Evolutionary conservation across 208 protist species (phyloP).

Genomic region (Leishmania guyanensis): DNA sequence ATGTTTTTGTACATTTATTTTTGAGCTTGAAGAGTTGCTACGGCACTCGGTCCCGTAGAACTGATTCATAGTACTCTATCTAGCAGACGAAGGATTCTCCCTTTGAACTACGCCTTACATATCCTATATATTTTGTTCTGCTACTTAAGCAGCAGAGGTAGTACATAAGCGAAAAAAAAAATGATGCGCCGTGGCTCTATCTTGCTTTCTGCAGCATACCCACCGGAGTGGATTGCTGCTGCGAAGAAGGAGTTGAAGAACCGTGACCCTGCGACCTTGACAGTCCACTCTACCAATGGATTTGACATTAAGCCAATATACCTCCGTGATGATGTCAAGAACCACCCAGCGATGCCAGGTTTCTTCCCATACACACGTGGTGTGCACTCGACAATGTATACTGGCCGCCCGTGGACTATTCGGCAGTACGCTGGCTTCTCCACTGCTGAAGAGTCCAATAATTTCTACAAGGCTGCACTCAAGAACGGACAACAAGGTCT

Average conservation of each 20-base stretch:
- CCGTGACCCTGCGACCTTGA: conserved; percentile 54
- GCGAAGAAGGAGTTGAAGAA: conserved; percentile 88
- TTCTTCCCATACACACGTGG: conserved; percentile 94
- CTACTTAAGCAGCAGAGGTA: too few species aligned
- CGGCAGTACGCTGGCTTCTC: conserved; percentile 95
- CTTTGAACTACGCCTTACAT: background rate
- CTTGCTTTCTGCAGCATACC: conserved; percentile 30
- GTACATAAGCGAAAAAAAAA: background rate
- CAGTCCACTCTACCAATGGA: conserved; percentile 67
- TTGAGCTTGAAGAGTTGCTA: background rate
- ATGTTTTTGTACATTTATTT: background rate
- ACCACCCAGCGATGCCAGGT: conserved; percentile 58
- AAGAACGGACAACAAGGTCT: conserved; percentile 94
- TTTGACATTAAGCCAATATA: conserved; percentile 93
- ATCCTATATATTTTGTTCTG: background rate
- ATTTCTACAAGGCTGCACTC: conserved; percentile 93
- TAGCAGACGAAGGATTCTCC: background rate
- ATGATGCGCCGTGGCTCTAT: conserved; percentile 79
- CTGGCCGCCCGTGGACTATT: conserved; percentile 94
- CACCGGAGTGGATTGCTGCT: conserved; percentile 61
- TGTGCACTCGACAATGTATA: conserved; percentile 96
- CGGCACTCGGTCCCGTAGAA: background rate
- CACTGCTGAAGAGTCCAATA: conserved; percentile 96
- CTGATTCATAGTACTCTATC: background rate
- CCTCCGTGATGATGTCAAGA: conserved; percentile 39